These are phyloP conservation scores for Hondaea fermentalgiana DNA, from an alignment of 108 stramenopile species.

Conservation along the genomic window DNA sequence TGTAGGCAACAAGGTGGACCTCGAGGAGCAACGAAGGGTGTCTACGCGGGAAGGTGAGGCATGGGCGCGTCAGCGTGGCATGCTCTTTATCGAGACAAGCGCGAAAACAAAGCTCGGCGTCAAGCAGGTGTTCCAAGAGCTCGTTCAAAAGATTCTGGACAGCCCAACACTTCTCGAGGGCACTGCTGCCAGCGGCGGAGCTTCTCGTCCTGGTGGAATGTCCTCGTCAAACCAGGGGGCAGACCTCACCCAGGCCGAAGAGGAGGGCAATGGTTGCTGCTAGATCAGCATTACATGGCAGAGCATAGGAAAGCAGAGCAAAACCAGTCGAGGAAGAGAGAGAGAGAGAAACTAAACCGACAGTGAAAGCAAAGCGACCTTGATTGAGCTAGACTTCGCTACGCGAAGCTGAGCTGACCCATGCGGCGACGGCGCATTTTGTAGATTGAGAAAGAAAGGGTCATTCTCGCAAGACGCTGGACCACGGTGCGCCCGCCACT, in stretches of 20 bases:
- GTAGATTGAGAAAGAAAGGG: too few species aligned
- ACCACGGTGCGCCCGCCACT: too few species aligned
- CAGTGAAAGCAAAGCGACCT: too few species aligned
- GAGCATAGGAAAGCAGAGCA: too few species aligned
- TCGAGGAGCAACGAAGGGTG: conserved; percentile 42
- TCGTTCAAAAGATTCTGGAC: conserved; percentile 90
- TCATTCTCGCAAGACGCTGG: too few species aligned
- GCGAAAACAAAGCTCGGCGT: conserved; percentile 73
- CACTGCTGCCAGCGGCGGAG: conserved; percentile 54
- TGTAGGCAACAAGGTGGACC: conserved; percentile 94
- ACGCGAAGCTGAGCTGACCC: too few species aligned
- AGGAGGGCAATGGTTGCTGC: not conserved
- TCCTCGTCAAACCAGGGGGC: not conserved
- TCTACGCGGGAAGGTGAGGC: conserved; percentile 11
- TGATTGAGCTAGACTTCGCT: too few species aligned
- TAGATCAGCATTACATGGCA: not conserved
- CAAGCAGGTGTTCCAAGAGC: conserved; percentile 80
- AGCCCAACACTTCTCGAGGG: conserved; percentile 80
- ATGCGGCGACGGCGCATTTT: too few species aligned
- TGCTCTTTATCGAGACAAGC: conserved; percentile 29
- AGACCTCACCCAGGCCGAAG: not conserved
- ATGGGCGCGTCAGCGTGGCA: conserved; percentile 25
- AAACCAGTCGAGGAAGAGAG: too few species aligned
- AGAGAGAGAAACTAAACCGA: too few species aligned
- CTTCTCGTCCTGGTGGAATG: not conserved